phyloP scores from a whole-genome alignment of 2,329 filamentous ascomycete genomes.

The Ceratocystis colombiana region DNA sequence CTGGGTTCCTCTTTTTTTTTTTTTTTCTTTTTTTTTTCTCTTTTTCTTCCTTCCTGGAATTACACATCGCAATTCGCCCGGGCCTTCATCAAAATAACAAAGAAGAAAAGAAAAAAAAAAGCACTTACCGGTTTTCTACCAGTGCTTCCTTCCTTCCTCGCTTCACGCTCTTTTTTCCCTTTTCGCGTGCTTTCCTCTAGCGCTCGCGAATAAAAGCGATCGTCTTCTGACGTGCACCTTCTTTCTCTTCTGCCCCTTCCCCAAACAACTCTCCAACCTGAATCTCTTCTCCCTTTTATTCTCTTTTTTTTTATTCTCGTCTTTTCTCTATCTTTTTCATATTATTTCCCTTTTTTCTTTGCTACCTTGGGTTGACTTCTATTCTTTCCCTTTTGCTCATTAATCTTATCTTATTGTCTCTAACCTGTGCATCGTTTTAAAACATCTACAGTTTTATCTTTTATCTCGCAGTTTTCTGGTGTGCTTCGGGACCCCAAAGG shows the following conservation, averaged over 20 bases:
- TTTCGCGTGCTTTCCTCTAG: slow-evolving; percentile 5
- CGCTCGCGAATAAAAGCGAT: not conserved
- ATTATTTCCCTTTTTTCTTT: not conserved
- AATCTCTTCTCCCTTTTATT: not conserved
- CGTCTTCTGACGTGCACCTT: not conserved
- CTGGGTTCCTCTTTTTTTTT: not conserved
- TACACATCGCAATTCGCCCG: not conserved
- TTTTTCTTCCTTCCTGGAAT: not conserved
- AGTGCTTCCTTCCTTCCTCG: slow-evolving; percentile 1
- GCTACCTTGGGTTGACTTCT: not conserved
- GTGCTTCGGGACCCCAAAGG: slow-evolving; percentile 35
- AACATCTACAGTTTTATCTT: slow-evolving; percentile 59
- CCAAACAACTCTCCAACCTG: not conserved
- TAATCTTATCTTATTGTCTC: not conserved
- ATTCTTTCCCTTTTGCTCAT: not conserved
- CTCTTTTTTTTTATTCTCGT: not conserved
- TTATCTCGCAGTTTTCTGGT: slow-evolving; percentile 70
- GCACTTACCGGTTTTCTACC: slow-evolving; percentile 5
- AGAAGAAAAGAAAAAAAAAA: not conserved
- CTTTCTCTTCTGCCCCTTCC: not conserved
- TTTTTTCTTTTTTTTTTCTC: not conserved
- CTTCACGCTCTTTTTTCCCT: not conserved
- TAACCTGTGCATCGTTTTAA: not conserved
- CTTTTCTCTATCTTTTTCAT: not conserved
- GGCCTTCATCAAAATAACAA: not conserved